Evolutionary conservation across 1,284 basidiomycete genomes (phyloP), one percentile per base, ranked within the genome.

Genomic region (Microbotryum saponariae): DNA sequence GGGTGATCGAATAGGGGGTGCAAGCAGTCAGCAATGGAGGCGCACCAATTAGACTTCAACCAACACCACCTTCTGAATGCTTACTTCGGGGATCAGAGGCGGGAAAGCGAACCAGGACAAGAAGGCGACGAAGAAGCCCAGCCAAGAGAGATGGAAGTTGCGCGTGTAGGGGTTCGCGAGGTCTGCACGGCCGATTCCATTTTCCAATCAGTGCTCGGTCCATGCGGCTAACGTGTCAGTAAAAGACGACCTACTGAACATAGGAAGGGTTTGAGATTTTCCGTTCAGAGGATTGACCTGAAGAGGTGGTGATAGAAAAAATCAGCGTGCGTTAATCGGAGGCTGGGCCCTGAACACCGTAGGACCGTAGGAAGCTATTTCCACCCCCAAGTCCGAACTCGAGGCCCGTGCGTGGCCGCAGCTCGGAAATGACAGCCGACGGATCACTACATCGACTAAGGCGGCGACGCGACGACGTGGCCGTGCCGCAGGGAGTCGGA

Each of bases 81-180:
- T 42, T 42, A 42, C 37, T 18, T 84, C 82, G 0, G 83, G 80
- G 51, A 84, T 79, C 12, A 86, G 77, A 0, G 83, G 83, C 20
- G 82, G 77, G 70, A 85, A 85, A 0, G 83, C 83, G 64, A 85
- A 86, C 84, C 84, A 85, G 23, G 82, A 80, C 33, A 83, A 73
- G 67, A 75, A 75, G 27, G 80, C 80, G 10, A 77, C 74, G 68
- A 80, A 79, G 72, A 78, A 81, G 54, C 75, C 77, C 76, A 82
- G 75, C 64, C 62, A 65, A 18, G 63, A 53, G 20, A 63, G 56
- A 70, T 82, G 81, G 60, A 83, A 83, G 55, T 80, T 79, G 42
- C 77, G 75, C 5, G 79, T 74, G 69, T 85, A 83, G 5, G 79
- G 78, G 65, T 79, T 81, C n/a, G 73, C 72, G 31, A 85, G 73